Evolutionary conservation across 2,329 filamentous ascomycete species (phyloP).

Genomic region (Lojkania enalia): DNA sequence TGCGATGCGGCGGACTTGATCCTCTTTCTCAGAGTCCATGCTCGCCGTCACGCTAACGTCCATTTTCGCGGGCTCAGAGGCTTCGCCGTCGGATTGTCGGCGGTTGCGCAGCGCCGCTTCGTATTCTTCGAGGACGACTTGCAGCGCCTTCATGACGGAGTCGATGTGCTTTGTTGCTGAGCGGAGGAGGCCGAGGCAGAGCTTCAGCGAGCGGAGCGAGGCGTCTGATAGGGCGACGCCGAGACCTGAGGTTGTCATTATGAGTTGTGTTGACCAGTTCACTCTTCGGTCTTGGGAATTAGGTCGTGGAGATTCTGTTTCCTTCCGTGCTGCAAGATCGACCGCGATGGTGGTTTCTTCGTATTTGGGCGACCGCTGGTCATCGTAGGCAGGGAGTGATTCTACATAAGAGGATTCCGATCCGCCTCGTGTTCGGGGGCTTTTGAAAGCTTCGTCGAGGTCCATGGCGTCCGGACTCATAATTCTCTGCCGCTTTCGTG

Average conservation of each 20-base stretch:
- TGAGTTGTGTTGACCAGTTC: constrained; percentile 79
- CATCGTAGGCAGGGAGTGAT: constrained; percentile 81
- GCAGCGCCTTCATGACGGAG: constrained; percentile 73
- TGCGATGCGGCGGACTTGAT: constrained; percentile 63
- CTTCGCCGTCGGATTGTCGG: constrained; percentile 24
- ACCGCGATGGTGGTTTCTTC: constrained; percentile 57
- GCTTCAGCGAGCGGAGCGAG: constrained; percentile 80
- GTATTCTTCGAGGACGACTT: constrained; percentile 77
- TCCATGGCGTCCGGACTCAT: constrained; percentile 51
- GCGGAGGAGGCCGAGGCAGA: constrained; percentile 78
- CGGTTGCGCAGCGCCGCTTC: constrained; percentile 56
- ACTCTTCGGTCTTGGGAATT: constrained; percentile 42
- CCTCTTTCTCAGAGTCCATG: constrained; percentile 32
- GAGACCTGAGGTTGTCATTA: constrained; percentile 87
- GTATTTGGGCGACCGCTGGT: constrained; percentile 74
- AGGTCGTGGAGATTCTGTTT: constrained; percentile 18
- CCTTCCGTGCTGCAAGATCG: constrained; percentile 34
- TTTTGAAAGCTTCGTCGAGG: constrained; percentile 48
- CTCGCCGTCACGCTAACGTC: constrained; percentile 16
- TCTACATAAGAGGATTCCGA: constrained; percentile 72
- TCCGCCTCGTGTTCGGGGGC: constrained; percentile 51
- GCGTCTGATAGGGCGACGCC: constrained; percentile 91
- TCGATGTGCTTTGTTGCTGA: constrained; percentile 82
- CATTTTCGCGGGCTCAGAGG: constrained; percentile 21
- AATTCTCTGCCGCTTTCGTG: constrained; percentile 51